Conservation (phyloP, 169 alveolate species). For the Plasmodium gonderi region DNA sequence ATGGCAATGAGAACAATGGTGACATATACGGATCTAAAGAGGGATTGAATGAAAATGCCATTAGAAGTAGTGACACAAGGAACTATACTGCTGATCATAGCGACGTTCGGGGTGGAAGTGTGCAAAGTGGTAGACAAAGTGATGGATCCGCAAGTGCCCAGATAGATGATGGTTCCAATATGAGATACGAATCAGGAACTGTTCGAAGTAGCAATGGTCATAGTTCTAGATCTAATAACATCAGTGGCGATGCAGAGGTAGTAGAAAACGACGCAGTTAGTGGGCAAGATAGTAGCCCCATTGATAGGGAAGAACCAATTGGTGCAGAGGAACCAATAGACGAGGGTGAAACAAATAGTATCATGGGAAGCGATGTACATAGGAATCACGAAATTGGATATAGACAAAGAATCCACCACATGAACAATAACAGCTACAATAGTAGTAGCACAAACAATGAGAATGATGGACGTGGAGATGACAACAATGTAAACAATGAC, state of each 20-base stretch:
- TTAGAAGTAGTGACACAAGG: neutral
- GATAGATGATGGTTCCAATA: neutral
- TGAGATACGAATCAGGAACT: neutral
- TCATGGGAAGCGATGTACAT: neutral
- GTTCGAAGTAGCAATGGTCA: neutral
- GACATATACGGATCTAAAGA: neutral
- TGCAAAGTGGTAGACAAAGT: neutral
- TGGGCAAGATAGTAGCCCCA: neutral
- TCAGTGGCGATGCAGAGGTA: neutral
- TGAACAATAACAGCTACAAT: neutral
- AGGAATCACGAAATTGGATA: neutral
- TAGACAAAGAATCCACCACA: neutral
- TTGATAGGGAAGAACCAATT: neutral
- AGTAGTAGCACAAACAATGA: slow-evolving; percentile 9
- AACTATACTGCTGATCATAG: neutral
- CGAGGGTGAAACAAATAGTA: neutral
- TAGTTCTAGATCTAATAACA: neutral
- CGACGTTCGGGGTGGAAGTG: neutral
- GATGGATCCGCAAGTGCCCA: neutral
- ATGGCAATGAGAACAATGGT: neutral
- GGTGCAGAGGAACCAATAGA: neutral
- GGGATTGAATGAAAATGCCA: neutral
- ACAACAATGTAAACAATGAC: neutral
- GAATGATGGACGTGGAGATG: neutral
- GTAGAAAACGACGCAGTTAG: neutral